Conservation (phyloP, 495 filamentous ascomycete species). For the Hypoxylon perforatum region DNA sequence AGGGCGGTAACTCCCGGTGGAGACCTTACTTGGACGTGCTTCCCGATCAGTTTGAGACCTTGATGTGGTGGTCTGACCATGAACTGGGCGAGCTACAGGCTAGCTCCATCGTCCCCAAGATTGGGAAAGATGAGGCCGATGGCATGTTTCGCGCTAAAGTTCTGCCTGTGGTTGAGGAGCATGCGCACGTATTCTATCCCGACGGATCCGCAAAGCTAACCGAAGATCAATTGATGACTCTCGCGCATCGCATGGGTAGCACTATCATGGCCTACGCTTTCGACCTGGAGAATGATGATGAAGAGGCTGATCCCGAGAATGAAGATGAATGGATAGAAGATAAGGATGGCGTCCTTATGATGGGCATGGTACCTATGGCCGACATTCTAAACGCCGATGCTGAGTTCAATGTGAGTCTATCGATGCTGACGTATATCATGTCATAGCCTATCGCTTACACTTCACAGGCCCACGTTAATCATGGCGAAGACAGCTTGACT, state of each 20-base stretch:
- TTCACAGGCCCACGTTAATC: constrained; percentile 71
- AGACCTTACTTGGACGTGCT: constrained; percentile 84
- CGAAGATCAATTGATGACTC: constrained; percentile 64
- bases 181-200: constrained; percentile 62
- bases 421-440: constrained; percentile 4
- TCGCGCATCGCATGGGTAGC: constrained; percentile 83
- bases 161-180: constrained; percentile 63
- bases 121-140: constrained; percentile 80
- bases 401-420: constrained; percentile 68
- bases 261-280: constrained; percentile 97
- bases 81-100: constrained; percentile 82
- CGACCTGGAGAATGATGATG: constrained; percentile 70
- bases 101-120: constrained; percentile 79
- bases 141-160: constrained; percentile 71
- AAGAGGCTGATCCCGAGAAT: constrained; percentile 66
- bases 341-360: constrained; percentile 69
- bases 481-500: constrained; percentile 70
- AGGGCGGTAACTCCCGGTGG: constrained; percentile 73
- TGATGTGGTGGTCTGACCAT: constrained; percentile 86
- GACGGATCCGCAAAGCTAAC: constrained; percentile 51
- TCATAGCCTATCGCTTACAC: constrained; percentile 39
- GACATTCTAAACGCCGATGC: constrained; percentile 94
- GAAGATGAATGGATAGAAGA: constrained; percentile 74
- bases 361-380: constrained; percentile 93
- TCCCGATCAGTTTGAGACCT: constrained; percentile 80